Percentiles rank a stretch among this genome's conserved stretches.
phyloP scores from a whole-genome alignment of 2,329 filamentous ascomycete genomes.

The Phoma sp. region DNA sequence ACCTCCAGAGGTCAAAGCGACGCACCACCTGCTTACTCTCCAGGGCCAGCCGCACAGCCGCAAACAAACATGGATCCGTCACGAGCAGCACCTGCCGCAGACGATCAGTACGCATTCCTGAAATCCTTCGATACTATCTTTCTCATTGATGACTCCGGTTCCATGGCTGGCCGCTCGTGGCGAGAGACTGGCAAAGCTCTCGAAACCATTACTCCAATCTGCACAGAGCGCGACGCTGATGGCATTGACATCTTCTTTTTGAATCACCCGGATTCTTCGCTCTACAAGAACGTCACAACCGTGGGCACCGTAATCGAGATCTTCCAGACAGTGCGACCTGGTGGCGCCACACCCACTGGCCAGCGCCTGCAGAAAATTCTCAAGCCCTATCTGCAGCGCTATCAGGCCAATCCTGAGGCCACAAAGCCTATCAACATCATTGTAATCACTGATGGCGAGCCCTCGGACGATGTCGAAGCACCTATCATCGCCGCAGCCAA shows the following conservation, averaged over 20 bases:
- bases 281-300: constrained; percentile 70
- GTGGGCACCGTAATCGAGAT: constrained; percentile 67
- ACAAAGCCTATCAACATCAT: constrained; percentile 89
- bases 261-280: constrained; percentile 67
- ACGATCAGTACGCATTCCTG: constrained; percentile 80
- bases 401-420: constrained; percentile 56
- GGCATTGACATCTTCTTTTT: constrained; percentile 93
- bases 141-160: constrained; percentile 89
- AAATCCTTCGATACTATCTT: constrained; percentile 84
- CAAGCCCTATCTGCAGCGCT: constrained; percentile 69
- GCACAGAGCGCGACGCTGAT: constrained; percentile 77
- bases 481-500: constrained; percentile 69
- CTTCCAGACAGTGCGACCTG: constrained; percentile 71
- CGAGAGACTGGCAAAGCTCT: constrained; percentile 74
- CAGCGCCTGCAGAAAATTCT: constrained; percentile 74
- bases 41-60: constrained; percentile 26
- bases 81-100: constrained; percentile 40
- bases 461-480: constrained; percentile 78
- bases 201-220: constrained; percentile 78
- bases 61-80: constrained; percentile 5
- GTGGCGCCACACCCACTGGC: constrained; percentile 76
- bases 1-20: constrained; percentile 42
- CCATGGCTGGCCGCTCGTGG: constrained; percentile 83
- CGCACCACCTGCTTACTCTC: constrained; percentile 52
- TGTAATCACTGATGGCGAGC: constrained; percentile 86